Evolutionary conservation across 2,329 filamentous ascomycete genomes (phyloP), one percentile per base, ranked within the genome.

Genomic region (Tolypocladium inflatum): DNA sequence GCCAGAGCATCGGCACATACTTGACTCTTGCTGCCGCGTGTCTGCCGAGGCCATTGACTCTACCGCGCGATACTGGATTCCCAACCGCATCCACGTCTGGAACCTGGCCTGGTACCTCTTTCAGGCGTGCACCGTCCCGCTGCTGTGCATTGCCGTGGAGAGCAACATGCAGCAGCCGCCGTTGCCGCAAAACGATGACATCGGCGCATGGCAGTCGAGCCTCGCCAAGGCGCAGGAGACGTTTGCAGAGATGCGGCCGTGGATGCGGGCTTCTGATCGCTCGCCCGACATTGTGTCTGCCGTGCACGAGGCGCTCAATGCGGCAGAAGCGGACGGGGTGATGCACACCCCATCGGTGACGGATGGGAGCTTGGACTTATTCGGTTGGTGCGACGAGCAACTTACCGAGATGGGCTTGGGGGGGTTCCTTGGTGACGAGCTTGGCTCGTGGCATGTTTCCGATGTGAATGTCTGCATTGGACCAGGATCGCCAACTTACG

Each of bases 31-130:
- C 55, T 67, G 68, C 41, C 38, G 51, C 17, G 64, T 71, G 2
- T 65, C 69, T 1, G 56, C 58, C 13, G 66, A 71, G 57, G 67
- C 68, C n/a, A 68, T 71, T 17, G 64, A 71, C 50, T 60, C 64
- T 19, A 68, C 68, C 37, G 67, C 67, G 2, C 60, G 70, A 7
- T 65, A 69, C 61, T 71, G 69, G 69, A 68, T 63, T 0, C 69
- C 67, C 7, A 71, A 70, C 55, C 63, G 66, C 21, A 62, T 70
- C 33, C 68, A 69, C 26, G 68, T 68, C 19, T 70, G 69, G 69
- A 68, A 67, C 59, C 64, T 65, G 15, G 65, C 63, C 1, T 70
- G 68, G 68, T 70, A 70, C 51, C 64, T 71, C 9, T 71, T 71
- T 58, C 68, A 70, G 55, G 68, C 68, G 5, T 69, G 67, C 53